Base-by-base conservation (phyloP, 176 grass and related monocot genomes). In the Luzula sylvatica region DNA sequence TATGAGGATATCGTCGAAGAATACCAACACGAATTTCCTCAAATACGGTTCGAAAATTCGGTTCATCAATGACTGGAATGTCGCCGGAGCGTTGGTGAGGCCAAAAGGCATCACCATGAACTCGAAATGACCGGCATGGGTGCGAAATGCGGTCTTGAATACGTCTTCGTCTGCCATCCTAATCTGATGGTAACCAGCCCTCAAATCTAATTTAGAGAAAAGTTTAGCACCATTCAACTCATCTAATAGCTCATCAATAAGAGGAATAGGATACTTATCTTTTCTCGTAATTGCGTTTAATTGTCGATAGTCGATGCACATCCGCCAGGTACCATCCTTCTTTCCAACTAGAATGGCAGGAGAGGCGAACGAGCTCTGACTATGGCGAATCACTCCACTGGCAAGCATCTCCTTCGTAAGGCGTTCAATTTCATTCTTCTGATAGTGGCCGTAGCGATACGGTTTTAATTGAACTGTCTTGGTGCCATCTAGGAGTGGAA, bases 171-270 rank as follows among this genome's bases (percentile, higher is more conserved):
- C n/a, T n/a, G n/a, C n/a, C n/a, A n/a, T n/a, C n/a, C n/a, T n/a
- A n/a, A n/a, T n/a, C n/a, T n/a, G n/a, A n/a, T n/a, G n/a, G n/a
- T n/a, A n/a, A n/a, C n/a, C n/a, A n/a, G n/a, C n/a, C n/a, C n/a
- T n/a, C n/a, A n/a, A n/a, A n/a, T n/a, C n/a, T n/a, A n/a, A n/a
- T n/a, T n/a, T n/a, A n/a, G n/a, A n/a, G n/a, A n/a, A n/a, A n/a
- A n/a, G n/a, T n/a, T 47, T 12, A 6, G 30, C 17, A 0, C 20
- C 65, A 7, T 55, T 11, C 2, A 68, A 6, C 9, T 68, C 6
- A 29, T 56, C 50, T 13, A 68, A 56, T 1, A 68, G 1, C 5
- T 68, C 50, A 13, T 68, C 50, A 30, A 56, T 55, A 0, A 20
- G 11, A 5, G 30, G 18, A 26, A 68, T 4, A 0, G 30, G 25